phyloP scores from a whole-genome alignment of 1,284 basidiomycete species.

The Trichosporon sp. region DNA sequence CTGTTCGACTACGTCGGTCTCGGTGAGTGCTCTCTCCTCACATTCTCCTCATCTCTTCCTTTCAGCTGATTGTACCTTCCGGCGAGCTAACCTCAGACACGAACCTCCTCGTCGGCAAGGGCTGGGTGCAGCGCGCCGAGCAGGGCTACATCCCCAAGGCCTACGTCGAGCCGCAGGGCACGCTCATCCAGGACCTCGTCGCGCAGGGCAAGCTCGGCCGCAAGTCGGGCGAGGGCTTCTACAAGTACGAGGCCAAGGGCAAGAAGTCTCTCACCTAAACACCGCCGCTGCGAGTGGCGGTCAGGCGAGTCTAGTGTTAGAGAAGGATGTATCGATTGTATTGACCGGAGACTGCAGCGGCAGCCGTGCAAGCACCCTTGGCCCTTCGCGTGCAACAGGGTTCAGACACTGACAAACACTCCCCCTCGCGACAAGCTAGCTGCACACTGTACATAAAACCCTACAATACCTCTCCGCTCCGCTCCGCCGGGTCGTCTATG shows the following conservation, averaged over 20 bases:
- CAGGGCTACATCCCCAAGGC: constrained; percentile 50
- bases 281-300: not conserved
- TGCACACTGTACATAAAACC: not conserved
- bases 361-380: too few species aligned
- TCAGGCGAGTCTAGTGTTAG: not conserved
- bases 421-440: too few species aligned
- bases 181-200: constrained; percentile 53
- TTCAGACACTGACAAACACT: too few species aligned
- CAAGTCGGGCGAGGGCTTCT: constrained; percentile 54
- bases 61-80: too few species aligned
- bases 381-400: too few species aligned
- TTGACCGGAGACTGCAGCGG: too few species aligned
- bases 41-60: not conserved
- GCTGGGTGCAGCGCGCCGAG: constrained; percentile 54
- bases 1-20: constrained; percentile 57
- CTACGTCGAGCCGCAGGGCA: constrained; percentile 51
- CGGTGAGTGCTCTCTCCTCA: constrained; percentile 41
- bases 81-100: constrained; percentile 38
- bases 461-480: not conserved
- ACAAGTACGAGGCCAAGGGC: constrained; percentile 21
- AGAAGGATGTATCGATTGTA: not conserved
- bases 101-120: constrained; percentile 52
- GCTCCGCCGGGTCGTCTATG: not conserved
- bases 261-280: not conserved
- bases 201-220: constrained; percentile 55